These are phyloP conservation scores for Bruguiera hainesii DNA, from an alignment of 441 rosid genomes.

Conservation along the genomic window DNA sequence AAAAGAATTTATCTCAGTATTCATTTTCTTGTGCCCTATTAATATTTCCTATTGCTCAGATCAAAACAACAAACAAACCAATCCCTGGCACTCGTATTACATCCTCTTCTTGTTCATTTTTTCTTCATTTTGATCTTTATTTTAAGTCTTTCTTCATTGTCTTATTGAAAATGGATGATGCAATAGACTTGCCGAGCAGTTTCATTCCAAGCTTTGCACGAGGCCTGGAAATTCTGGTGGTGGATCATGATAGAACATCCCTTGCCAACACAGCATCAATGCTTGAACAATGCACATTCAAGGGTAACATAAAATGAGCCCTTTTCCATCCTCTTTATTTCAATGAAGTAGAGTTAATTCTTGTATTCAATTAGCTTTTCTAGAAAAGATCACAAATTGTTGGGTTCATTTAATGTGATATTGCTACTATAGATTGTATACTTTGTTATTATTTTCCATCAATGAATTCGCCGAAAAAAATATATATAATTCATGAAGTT, in stretches of 20 bases:
- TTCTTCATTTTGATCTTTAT: neutral
- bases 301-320: constrained; percentile 26
- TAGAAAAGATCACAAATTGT: neutral
- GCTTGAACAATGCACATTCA: constrained; percentile 35
- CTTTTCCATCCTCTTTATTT: neutral
- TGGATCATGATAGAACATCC: constrained; percentile 37
- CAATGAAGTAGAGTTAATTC: neutral
- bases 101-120: too few species aligned
- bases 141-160: neutral
- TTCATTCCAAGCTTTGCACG: constrained; percentile 26
- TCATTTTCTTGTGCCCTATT: too few species aligned
- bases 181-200: neutral
- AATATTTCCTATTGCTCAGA: too few species aligned
- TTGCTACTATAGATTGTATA: neutral
- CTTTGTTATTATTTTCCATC: too few species aligned
- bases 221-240: constrained; percentile 34
- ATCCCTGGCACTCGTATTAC: too few species aligned
- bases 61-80: too few species aligned
- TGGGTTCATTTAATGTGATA: neutral
- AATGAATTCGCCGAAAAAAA: too few species aligned
- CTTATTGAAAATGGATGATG: constrained; percentile 12
- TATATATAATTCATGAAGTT: too few species aligned
- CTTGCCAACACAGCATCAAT: constrained; percentile 28
- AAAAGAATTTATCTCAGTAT: too few species aligned
- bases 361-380: neutral